These are phyloP conservation scores for Candida nitratophila DNA, from an alignment of 805 yeast genomes.

Conservation along the genomic window DNA sequence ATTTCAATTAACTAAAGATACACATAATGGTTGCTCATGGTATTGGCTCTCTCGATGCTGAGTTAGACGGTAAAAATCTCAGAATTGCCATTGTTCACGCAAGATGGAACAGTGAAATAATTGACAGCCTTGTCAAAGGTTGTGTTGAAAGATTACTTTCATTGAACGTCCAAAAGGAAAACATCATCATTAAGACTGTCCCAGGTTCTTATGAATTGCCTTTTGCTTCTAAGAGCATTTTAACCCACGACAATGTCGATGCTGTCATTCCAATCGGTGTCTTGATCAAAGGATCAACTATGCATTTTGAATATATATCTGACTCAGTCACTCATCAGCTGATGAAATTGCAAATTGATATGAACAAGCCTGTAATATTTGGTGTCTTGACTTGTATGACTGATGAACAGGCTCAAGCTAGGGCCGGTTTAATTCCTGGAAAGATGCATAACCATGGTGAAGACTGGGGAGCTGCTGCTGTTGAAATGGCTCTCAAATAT, in stretches of 20 bases:
- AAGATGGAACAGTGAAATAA: conserved; percentile 83
- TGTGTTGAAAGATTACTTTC: conserved; percentile 52
- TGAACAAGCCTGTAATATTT: conserved; percentile 77
- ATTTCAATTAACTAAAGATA: too few species aligned
- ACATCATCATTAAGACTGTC: conserved; percentile 75
- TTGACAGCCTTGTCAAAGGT: conserved; percentile 75
- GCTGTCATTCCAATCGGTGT: conserved; percentile 93
- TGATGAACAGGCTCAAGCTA: conserved; percentile 85
- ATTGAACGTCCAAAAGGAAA: conserved; percentile 67
- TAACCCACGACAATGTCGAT: conserved; percentile 47
- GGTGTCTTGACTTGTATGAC: conserved; percentile 92
- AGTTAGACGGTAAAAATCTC: conserved; percentile 49
- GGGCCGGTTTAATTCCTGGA: conserved; percentile 77
- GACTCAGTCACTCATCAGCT: conserved; percentile 81
- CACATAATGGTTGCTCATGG: conserved; percentile 1
- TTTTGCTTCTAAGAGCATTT: conserved; percentile 54
- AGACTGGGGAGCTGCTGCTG: conserved; percentile 99
- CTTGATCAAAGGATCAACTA: conserved; percentile 91
- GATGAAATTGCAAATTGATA: conserved; percentile 70
- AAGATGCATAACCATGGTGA: conserved; percentile 93
- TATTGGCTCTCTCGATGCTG: conserved; percentile 40
- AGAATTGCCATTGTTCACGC: conserved; percentile 89
- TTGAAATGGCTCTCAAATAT: conserved; percentile 72
- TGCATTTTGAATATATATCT: conserved; percentile 97
- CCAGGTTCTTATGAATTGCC: conserved; percentile 97